Base-by-base conservation (phyloP, 1,284 basidiomycete genomes). In the Schizophyllum commune region DNA sequence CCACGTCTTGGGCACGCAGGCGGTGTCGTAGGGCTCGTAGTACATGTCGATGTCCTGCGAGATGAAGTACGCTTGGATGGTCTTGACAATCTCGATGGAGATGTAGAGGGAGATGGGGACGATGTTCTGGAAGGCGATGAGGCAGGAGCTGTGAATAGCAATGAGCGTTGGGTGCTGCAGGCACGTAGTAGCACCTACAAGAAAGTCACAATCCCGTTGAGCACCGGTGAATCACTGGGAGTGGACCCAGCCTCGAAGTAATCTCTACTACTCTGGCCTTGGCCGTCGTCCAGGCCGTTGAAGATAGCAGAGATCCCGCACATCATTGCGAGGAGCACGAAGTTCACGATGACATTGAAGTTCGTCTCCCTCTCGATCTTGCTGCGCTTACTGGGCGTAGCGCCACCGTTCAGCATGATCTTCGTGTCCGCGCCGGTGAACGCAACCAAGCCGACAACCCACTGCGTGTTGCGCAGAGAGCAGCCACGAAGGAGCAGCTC, bases 291-390 rank as follows among this genome's bases (percentile, higher is more conserved):
- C 59, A 91, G 71, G 0, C 94, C 95, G 68, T 85, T 92, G 66
- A 88, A 83, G 63, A 93, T 81, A 1, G 85, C 91, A 1, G 88
- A 80, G 39, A 88, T 73, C 8, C 86, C 68, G 73, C 95, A 98
- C 79, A 98, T 92, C 53, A 83, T 60, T 56, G 90, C 73, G 60
- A 98, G 79, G 62, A 98, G 76, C 60, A 84, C 75, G 70, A 98
- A 98, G 75, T 98, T 98, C 79, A 96, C 92, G 60, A 96, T 78
- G 66, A 98, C 96, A 71, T 98, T 98, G 81, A 95, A 96, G 73
- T 97, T 98, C n/a, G 96, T 98, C 79, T 98, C 96, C 76, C 87
- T 91, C 77, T 98, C 95, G 70, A 98, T 97, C 80, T 97, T 98
- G 69, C 89, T 91, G 61, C 93, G 89, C 71, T 98, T 98, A 19